Percentiles rank a stretch among this genome's conserved stretches.
phyloP scores from a whole-genome alignment of 1,284 basidiomycete species.

The Mycena sp. region DNA sequence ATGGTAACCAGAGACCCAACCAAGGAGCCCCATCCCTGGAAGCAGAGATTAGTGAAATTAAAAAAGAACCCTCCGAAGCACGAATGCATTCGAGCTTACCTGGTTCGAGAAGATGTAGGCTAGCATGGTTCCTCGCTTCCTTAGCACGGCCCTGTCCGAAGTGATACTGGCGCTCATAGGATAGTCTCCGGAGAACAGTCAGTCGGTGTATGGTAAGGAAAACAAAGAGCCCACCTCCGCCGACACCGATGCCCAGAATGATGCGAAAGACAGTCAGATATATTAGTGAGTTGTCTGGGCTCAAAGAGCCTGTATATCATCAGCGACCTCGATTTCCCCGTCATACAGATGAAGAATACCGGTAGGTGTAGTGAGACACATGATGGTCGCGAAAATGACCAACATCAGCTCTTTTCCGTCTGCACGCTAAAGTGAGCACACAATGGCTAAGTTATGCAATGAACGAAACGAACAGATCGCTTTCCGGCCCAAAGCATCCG shows the following conservation, averaged over 20 bases:
- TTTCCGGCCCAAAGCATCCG: constrained; percentile 75
- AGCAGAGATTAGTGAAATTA: not conserved
- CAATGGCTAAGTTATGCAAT: too few species aligned
- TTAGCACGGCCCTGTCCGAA: constrained; percentile 72
- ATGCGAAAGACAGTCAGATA: constrained; percentile 76
- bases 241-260: constrained; percentile 79
- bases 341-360: constrained; percentile 40
- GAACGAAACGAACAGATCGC: constrained; percentile 51
- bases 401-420: constrained; percentile 84
- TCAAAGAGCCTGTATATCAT: constrained; percentile 40
- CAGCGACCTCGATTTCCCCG: constrained; percentile 18
- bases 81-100: constrained; percentile 11
- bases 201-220: not conserved
- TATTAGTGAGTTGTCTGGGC: constrained; percentile 60
- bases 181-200: constrained; percentile 60
- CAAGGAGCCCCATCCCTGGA: constrained; percentile 75
- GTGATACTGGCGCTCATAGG: constrained; percentile 81
- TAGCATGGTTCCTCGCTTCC: constrained; percentile 79
- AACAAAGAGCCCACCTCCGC: constrained; percentile 50
- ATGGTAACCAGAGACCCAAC: constrained; percentile 73
- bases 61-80: too few species aligned
- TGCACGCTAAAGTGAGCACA: not conserved
- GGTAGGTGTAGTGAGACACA: constrained; percentile 62
- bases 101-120: constrained; percentile 81
- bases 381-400: constrained; percentile 77